Percentiles rank a stretch among this genome's conserved stretches.
Evolutionary conservation across 1,139 yeast species (phyloP).

Genomic region (Saccharomyces hybrid): DNA sequence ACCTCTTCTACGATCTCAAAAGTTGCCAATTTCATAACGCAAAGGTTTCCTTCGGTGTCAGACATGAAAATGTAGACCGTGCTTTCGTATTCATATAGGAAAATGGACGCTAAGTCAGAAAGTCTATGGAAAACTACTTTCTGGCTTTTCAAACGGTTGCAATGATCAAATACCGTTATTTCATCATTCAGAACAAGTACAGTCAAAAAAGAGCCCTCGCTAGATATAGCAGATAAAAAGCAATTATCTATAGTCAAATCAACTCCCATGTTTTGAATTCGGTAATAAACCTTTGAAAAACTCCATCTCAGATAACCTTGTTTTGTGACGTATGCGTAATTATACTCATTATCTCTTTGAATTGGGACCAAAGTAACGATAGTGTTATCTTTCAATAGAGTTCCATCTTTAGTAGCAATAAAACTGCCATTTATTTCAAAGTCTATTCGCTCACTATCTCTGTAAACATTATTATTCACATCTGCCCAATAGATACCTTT

Average conservation of each 20-base stretch:
- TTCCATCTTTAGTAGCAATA: not conserved
- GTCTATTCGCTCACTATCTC: not conserved
- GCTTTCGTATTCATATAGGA: not conserved
- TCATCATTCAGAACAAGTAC: not conserved
- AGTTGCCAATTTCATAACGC: not conserved
- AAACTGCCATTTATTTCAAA: not conserved
- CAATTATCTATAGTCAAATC: not conserved
- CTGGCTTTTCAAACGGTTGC: not conserved
- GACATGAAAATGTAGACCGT: not conserved
- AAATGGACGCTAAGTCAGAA: not conserved
- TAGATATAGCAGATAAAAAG: not conserved
- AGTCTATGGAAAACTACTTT: not conserved
- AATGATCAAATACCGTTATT: not conserved
- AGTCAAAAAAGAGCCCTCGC: not conserved
- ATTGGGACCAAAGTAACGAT: not conserved
- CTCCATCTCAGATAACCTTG: not conserved
- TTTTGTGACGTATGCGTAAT: not conserved
- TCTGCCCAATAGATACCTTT: not conserved
- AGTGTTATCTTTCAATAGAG: not conserved
- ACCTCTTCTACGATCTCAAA: not conserved
- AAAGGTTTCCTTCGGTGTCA: not conserved
- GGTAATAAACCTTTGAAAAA: not conserved
- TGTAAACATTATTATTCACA: not conserved
- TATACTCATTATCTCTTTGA: not conserved
- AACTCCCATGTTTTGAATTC: not conserved